Conservation (phyloP, 176 grass and related monocot species). For the Olyra latifolia region DNA sequence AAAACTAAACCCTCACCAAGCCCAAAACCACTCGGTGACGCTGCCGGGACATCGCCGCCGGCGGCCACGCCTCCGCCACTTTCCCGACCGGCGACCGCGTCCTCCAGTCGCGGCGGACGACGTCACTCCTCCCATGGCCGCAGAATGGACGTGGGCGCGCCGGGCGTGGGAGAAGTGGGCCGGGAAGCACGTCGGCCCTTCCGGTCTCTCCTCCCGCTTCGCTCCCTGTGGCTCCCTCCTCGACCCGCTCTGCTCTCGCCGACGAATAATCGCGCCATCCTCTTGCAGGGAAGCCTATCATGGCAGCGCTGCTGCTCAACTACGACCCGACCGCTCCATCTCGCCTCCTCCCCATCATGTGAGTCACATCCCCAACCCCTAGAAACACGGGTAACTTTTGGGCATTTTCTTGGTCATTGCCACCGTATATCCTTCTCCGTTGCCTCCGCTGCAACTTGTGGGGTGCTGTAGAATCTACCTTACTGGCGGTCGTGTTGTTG, state of each 20-base stretch:
- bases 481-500: background rate
- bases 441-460: background rate
- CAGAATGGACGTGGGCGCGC: slow-evolving; percentile 64
- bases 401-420: background rate
- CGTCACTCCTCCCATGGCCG: slow-evolving; percentile 40
- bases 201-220: slow-evolving; percentile 32
- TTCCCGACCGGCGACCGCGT: background rate
- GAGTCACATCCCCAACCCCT: background rate
- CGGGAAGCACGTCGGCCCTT: slow-evolving; percentile 53
- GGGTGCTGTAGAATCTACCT: background rate
- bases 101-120: background rate
- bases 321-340: slow-evolving; percentile 61
- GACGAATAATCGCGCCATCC: background rate
- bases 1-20: too few species aligned
- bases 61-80: background rate
- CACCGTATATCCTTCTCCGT: background rate
- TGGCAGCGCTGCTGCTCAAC: slow-evolving; percentile 76
- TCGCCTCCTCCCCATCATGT: slow-evolving; percentile 79
- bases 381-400: background rate
- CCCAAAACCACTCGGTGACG: too few species aligned
- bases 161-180: slow-evolving; percentile 87
- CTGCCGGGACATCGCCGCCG: background rate
- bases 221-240: background rate
- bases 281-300: slow-evolving; percentile 61
- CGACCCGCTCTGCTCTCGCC: background rate